Base-by-base conservation (phyloP, 1,139 yeast species). In the Casaregolazyma lundiana region DNA sequence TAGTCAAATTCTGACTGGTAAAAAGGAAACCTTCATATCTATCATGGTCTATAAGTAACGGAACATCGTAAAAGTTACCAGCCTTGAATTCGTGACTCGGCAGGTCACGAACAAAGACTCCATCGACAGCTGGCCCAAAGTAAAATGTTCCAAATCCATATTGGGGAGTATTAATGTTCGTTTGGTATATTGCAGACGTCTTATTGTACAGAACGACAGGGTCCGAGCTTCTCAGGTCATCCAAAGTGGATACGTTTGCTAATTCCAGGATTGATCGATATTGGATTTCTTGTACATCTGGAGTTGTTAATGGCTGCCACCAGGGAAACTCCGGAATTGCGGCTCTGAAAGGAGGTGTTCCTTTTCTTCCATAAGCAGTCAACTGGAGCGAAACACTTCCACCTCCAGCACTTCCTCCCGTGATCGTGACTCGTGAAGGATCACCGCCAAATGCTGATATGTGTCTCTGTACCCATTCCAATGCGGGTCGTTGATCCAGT, bases 351-450 rank as follows among this genome's bases (percentile, higher is more conserved):
- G 40, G 44, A 9, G 30, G 13, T 19, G 34, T 38, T 4, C 29
- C 40, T 8, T 19, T 29, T 5, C 46, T 47, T 17, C 32, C 49
- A 18, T 38, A 43, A 8, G 47, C 46, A n/a, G 41, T 46, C n/a
- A 46, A 11, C 16, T 46, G 49, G 19, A 30, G 38, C 16, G 30
- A 36, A 3, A 66, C 63, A n/a, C 66, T 56, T 37, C 59, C 55
- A 2, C 65, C 66, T 9, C 72, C 72, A 1, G 72, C 71, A 44
- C 64, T 55, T 48, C 66, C 70, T 13, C 72, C 71, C 54, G 62
- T 54, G 9, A 66, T 53, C 1, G 66, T 62, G 13, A 68, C 57
- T 41, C 55, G 59, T 6, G 52, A 51, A 3, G 67, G 62, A 48
- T 69, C 64, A 19, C 72, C 72, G 8, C 72, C 72, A 53, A 69